Base-by-base conservation (phyloP, 1,139 yeast species). In the Diutina scorzettiae region DNA sequence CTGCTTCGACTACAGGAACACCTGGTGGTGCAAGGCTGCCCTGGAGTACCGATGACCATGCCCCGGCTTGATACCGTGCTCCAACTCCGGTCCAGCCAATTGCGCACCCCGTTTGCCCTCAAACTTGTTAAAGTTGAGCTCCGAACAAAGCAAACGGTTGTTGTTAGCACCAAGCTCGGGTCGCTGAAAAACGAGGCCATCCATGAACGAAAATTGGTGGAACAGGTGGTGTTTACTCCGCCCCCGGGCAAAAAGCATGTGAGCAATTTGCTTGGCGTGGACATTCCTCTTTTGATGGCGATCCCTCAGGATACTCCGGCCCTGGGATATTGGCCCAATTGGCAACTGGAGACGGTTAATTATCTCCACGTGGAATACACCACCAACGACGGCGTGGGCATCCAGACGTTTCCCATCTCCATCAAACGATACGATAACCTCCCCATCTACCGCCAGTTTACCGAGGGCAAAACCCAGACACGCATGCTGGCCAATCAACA, bases 11-110 rank as follows among this genome's bases (percentile, higher is more conserved):
- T 34, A 5, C n/a, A 23, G n/a, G 39, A 34, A 23, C 24, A 23
- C 18, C 39, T 34, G 39, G 9, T 74, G 1, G 75, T 77, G 0
- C 60, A 66, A 41, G 84, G 84, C 3, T 74, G 81, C 53, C 81
- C 83, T 1, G 84, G 84, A 0, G 73, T 78, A 1, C 73, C 79
- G 1, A 64, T 77, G 45, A 75, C 81, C 9, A 57, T 75, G 56
- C 75, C 75, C 4, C 58, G 74, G 37, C 57, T 71, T n/a, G 66
- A 69, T 41, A 69, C 76, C 0, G 59, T 57, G 6, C 48, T 70
- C 17, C 66, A 66, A 43, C 49, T 71, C 27, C 54, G 76, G 20
- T 62, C 73, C 2, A 49, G 56, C 1, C 56, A 56, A n/a, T 23
- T 34, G 25, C 71, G 71, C 2, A 48, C 49, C 3, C 70, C 75